phyloP scores from a whole-genome alignment of 495 filamentous ascomycete species.

The Neurospora tetrasperma region DNA sequence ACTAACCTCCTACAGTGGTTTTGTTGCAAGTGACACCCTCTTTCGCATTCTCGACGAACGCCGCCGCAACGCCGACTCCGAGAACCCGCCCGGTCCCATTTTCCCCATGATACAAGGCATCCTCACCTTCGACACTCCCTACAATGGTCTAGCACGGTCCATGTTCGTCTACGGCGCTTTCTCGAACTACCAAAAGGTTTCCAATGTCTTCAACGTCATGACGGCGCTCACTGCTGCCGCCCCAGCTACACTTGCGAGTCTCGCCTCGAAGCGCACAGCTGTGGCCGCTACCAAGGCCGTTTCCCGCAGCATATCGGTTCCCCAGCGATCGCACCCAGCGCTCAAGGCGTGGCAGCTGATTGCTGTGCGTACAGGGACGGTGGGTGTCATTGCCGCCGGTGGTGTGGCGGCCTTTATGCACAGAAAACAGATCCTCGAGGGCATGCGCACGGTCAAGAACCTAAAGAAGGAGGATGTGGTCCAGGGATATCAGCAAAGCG shows the following conservation, averaged over 20 bases:
- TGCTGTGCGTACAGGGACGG: constrained; percentile 77
- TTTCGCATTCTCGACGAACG: constrained; percentile 42
- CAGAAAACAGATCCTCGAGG: constrained; percentile 59
- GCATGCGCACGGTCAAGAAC: constrained; percentile 29
- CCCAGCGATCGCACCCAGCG: constrained; percentile 28
- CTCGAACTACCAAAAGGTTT: constrained; percentile 73
- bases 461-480: constrained; percentile 28
- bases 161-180: constrained; percentile 89
- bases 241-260: constrained; percentile 38
- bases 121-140: constrained; percentile 90
- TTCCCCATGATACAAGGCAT: constrained; percentile 69
- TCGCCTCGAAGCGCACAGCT: constrained; percentile 26
- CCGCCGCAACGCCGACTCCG: constrained; percentile 15
- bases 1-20: constrained; percentile 42
- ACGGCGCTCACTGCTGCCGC: constrained; percentile 42
- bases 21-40: constrained; percentile 79
- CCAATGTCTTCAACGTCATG: constrained; percentile 64
- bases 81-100: constrained; percentile 26
- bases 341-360: constrained; percentile 68
- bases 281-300: constrained; percentile 26
- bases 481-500: constrained; percentile 32
- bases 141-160: constrained; percentile 75
- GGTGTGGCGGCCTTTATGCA: constrained; percentile 80
- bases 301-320: constrained; percentile 20
- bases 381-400: constrained; percentile 77